Base-by-base conservation (phyloP, 2,329 filamentous ascomycete genomes). In the Fusarium udum region DNA sequence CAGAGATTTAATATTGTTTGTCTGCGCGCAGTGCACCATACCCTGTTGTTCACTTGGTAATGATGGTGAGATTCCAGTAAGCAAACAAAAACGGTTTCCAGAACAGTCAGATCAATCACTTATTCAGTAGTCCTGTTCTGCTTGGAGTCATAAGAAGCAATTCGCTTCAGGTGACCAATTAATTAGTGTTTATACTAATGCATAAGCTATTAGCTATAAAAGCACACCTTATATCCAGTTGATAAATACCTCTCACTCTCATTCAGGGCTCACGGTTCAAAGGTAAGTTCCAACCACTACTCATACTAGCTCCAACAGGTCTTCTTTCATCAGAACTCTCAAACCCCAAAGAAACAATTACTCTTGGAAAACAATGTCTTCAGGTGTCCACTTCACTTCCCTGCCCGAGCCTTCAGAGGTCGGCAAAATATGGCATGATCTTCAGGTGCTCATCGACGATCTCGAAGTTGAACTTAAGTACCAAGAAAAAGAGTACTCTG, bases 1-100 rank as follows among this genome's bases (percentile, higher is more conserved):
- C 1, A 0, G 7, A 13, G 14, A 9, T 10, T 13, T 2, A 3
- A 9, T n/a, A n/a, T n/a, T n/a, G n/a, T n/a, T n/a, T n/a, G n/a
- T n/a, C n/a, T n/a, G n/a, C n/a, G n/a, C n/a, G n/a, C n/a, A n/a
- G n/a, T n/a, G n/a, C 48, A 20, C 3, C 12, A 3, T 24, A 2
- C 3, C 4, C 12, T 34, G 10, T 36, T 34, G 18, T 39, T 53
- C 34, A 53, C 10, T n/a, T n/a, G n/a, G n/a, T n/a, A n/a, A n/a
- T n/a, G n/a, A n/a, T n/a, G n/a, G n/a, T n/a, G n/a, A 4, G 0
- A n/a, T 28, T 18, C 26, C 1, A n/a, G n/a, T n/a, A n/a, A n/a
- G n/a, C n/a, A n/a, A 3, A 13, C 24, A n/a, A 53, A 53, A 20
- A 39, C 14, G 2, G 5, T 0, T 7, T 26, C 5, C 3, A 13